phyloP scores from a whole-genome alignment of 2,329 filamentous ascomycete species.

The Ploettnerulaceae sp. region DNA sequence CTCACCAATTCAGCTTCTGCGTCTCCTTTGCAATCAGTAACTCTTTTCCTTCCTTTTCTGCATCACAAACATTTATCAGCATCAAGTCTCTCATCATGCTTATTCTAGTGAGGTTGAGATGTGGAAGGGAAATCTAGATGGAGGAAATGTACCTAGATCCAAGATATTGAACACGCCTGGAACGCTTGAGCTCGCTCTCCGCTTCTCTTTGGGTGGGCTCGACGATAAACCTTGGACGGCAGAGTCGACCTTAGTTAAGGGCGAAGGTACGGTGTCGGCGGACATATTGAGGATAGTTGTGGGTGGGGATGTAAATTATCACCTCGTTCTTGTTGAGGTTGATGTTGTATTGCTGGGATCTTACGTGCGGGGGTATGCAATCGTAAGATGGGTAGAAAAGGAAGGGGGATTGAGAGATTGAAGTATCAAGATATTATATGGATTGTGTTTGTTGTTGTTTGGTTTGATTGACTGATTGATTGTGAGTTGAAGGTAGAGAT shows the following conservation, averaged over 20 bases:
- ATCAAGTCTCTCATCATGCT: neutral
- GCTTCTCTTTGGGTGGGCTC: conserved; percentile 60
- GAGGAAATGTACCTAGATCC: conserved; percentile 66
- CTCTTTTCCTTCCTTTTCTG: conserved; percentile 69
- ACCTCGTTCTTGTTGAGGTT: conserved; percentile 8
- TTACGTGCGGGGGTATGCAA: too few relatives aligned
- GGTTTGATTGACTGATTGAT: conserved; percentile 10
- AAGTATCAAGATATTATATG: too few relatives aligned
- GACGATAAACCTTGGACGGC: conserved; percentile 74
- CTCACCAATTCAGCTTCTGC: conserved; percentile 78
- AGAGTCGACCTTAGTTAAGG: conserved; percentile 86
- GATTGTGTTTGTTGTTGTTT: too few relatives aligned
- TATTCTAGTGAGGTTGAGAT: too few relatives aligned
- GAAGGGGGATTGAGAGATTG: too few relatives aligned
- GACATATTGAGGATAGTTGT: conserved; percentile 46
- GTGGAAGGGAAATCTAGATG: neutral
- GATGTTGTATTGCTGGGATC: too few relatives aligned
- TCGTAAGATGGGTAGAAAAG: too few relatives aligned
- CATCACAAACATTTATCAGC: neutral
- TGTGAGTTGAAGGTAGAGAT: conserved; percentile 15
- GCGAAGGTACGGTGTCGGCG: conserved; percentile 39
- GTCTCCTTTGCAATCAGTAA: conserved; percentile 75
- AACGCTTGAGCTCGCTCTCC: conserved; percentile 67
- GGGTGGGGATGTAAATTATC: too few relatives aligned
- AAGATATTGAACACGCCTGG: conserved; percentile 76